Base-by-base conservation (phyloP, 176 grass and related monocot species). In the Aegilops speltoides region DNA sequence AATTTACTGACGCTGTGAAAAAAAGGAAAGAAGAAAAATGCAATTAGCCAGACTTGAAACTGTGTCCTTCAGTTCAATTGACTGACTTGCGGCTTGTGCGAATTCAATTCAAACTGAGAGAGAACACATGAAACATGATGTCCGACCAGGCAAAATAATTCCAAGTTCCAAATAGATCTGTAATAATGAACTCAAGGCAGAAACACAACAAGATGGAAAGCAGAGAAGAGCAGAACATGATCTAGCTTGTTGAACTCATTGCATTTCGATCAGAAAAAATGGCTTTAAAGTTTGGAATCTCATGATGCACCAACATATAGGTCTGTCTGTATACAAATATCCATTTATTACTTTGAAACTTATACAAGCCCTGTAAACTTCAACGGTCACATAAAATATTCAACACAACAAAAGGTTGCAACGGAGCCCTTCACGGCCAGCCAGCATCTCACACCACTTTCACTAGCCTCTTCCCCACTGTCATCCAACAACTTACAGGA, bases 321-420 rank as follows among this genome's bases (percentile, higher is more conserved):
- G 36, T 29, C 32, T 57, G 36, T 68, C 26, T 50, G 62, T 91
- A 75, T 87, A 91, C 77, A 81, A 64, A 77, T 43, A 77, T 77
- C 48, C 74, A 57, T 77, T 80, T 85, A 88, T 84, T 85, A 87
- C 76, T 79, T 59, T 46, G 50, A 86, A 83, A 75, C 57, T 85
- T 87, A 76, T 13, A 85, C 31, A 75, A 80, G 85, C 79, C 48
- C 28, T 81, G 81, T 84, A 80, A 76, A 78, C 52, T 22, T 36
- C 25, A 11, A 86, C 45, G 79, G 46, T 54, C 78, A 78, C 81
- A 87, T 88, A 78, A 83, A 68, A 83, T 87, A 87, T 75, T 84
- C 46, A 38, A 61, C 76, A 84, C 76, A 84, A 76, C 68, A 84
- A 2, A 50, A 81, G 77, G 69, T 26, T 87, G 59, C 68, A 72